Conservation (phyloP, 2,329 filamentous ascomycete species). For the Clarireedia hainanense region DNA sequence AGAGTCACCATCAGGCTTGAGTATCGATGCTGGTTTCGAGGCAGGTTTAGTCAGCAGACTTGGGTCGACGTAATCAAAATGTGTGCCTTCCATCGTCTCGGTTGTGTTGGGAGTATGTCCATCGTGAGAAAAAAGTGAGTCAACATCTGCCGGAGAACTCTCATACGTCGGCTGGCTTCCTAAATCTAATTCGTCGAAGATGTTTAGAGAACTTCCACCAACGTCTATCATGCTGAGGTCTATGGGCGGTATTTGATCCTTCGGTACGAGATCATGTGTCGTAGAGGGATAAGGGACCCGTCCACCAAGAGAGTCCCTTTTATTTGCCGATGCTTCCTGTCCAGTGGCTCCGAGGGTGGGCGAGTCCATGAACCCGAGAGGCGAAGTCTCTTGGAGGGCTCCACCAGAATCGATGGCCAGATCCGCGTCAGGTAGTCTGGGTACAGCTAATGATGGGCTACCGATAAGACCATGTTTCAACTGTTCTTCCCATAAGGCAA, state of each 20-base stretch:
- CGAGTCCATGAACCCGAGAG: not conserved
- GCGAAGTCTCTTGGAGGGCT: not conserved
- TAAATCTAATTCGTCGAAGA: not conserved
- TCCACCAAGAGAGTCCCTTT: not conserved
- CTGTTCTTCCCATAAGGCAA: not conserved
- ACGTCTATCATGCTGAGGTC: not conserved
- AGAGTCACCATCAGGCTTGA: constrained; percentile 1
- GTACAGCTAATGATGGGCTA: not conserved
- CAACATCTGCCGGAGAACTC: not conserved
- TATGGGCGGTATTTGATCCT: not conserved
- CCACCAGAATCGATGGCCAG: not conserved
- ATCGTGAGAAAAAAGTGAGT: not conserved
- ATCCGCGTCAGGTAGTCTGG: not conserved
- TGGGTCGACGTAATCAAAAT: not conserved
- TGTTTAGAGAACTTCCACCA: not conserved
- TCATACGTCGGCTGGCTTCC: not conserved
- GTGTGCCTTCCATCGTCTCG: not conserved
- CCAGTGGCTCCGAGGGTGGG: not conserved
- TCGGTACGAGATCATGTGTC: not conserved
- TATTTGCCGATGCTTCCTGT: not conserved
- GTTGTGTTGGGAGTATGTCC: not conserved
- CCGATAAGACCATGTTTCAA: not conserved
- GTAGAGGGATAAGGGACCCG: not conserved
- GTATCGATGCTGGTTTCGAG: not conserved
- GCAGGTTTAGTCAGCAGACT: not conserved